Conservation (phyloP, 176 grass and related monocot genomes). For the Poa annua region DNA sequence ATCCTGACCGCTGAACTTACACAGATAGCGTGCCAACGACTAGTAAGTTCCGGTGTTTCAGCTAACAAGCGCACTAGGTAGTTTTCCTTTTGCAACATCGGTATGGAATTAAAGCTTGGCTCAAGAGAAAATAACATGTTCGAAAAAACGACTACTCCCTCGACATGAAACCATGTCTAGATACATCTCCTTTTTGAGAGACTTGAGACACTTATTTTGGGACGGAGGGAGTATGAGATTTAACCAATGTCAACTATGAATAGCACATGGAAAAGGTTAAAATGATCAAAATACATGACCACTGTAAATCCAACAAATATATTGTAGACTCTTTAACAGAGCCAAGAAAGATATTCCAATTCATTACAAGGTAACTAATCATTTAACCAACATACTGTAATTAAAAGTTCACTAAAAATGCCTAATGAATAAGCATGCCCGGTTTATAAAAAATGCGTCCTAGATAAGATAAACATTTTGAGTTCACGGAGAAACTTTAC, state of each 20-base stretch:
- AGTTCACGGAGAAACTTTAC: neutral
- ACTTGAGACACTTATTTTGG: too few relatives aligned
- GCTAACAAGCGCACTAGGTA: neutral
- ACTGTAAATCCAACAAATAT: neutral
- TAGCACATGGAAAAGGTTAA: neutral
- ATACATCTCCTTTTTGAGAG: too few relatives aligned
- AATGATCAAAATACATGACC: constrained; percentile 22
- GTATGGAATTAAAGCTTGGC: neutral
- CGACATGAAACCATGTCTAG: too few relatives aligned
- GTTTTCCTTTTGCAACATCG: neutral
- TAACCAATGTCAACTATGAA: neutral
- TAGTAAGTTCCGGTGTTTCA: constrained; percentile 16
- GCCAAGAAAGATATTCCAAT: constrained; percentile 4
- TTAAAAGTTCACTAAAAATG: constrained; percentile 8
- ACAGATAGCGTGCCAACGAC: neutral
- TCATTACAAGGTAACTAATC: neutral
- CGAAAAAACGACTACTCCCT: too few relatives aligned
- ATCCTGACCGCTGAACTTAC: neutral
- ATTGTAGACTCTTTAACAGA: neutral
- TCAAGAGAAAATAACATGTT: too few relatives aligned
- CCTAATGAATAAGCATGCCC: neutral
- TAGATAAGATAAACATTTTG: constrained; percentile 11
- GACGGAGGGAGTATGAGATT: too few relatives aligned
- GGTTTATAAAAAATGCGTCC: neutral
- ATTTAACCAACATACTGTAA: neutral